Evolutionary conservation across 305 asterid genomes (phyloP), one percentile per base, ranked within the genome.

Genomic region (Rubia tinctorum): DNA sequence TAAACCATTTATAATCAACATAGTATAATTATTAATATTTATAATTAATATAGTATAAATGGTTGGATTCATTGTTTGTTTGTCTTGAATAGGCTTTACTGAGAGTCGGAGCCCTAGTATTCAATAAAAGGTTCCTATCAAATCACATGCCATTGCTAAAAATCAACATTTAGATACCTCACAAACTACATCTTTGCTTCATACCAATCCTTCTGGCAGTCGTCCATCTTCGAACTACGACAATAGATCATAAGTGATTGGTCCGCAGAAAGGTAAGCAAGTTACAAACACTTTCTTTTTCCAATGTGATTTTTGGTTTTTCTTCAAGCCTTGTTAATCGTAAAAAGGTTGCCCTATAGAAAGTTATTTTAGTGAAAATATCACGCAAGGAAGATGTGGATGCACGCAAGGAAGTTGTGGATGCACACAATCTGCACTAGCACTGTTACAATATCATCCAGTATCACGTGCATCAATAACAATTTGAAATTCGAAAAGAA

Each of bases 151-250:
- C 68, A 78, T 69, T 71, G 96, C 87, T 75, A 88, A 88, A 85
- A 84, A 81, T 85, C 86, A 83, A 73, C 88, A 62, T 66, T 69
- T 71, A 62, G 96, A 89, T 78, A 45, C 86, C 76, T 76, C n/a
- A n/a, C n/a, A n/a, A n/a, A n/a, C n/a, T n/a, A n/a, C n/a, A n/a
- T n/a, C 96, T 68, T 86, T 89, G 73, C 71, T 79, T 77, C 84
- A 78, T 71, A 80, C 80, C 61, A 75, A 90, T 75, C 77, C 92
- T 82, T 75, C 84, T 74, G 80, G 84, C 64, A 73, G 82, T 80
- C 81, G 94, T 85, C 95, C 97, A 51, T 82, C 96, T 14, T 93
- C 96, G 65, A 89, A 83, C 75, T 88, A 86, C 84, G 86, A 77
- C 87, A 87, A 82, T 80, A 82, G 89, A 65, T 80, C 90, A 64